Evolutionary conservation across 352 stramenopile genomes (phyloP), one percentile per base, ranked within the genome.

Genomic region (Pythium vanterpoolii): DNA sequence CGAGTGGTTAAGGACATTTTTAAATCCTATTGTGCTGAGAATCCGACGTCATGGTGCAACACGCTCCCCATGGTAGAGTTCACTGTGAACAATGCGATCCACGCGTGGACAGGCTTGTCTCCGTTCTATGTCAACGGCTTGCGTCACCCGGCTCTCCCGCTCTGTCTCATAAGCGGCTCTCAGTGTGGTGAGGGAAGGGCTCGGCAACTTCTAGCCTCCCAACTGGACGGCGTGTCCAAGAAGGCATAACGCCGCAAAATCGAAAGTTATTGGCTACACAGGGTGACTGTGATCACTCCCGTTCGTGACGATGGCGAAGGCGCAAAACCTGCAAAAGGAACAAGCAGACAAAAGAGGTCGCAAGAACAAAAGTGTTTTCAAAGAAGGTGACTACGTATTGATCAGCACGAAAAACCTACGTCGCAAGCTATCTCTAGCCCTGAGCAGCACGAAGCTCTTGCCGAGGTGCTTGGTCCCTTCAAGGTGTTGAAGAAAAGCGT

Each of bases 81-180:
- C 46, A 36, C 45, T 0, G n/a, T 68, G 21, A 67, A 56, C 43
- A 67, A 67, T 26, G 2, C 30, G 1, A 44, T 66, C 4, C 59
- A 60, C 28, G 21, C 49, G n/a, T 54, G 49, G 7, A 57, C 52
- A 5, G 53, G 52, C 5, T n/a, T 55, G 6, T 50, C 60, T n/a
- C 54, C 62, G 19, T 64, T 69, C 46, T 69, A 48, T 39, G 39
- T 60, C 30, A 59, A 69, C 30, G 39, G 40, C 6, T 14, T 64
- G 3, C 48, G 54, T 11, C 61, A 64, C 23, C 54, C 54, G 19
- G 48, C 48, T 13, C 13, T 58, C 4, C 39, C 39, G 26, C 40
- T 58, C 1, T 64, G 26, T 23, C 30, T 53, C 27, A 58, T 58
- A 48, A 48, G 57, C 1, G 27, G 5, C 5, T 24, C 38, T 26